Evolutionary conservation across 768 basidiomycete species (phyloP).

Genomic region (Crassisporium funariophilum): DNA sequence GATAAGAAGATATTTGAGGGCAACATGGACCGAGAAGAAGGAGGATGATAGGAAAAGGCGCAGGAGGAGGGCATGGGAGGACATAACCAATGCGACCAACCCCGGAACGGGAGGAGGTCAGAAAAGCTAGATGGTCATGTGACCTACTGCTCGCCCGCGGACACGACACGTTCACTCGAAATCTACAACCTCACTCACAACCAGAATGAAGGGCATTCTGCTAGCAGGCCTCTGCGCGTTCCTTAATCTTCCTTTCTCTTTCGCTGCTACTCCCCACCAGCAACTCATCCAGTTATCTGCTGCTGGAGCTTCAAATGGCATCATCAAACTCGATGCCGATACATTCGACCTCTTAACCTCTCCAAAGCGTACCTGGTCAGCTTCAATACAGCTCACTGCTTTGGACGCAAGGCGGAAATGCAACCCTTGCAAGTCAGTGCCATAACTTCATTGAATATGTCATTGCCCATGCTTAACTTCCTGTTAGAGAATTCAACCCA

Average conservation of each 20-base stretch:
- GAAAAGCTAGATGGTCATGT: conserved; percentile 16
- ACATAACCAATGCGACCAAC: conserved; percentile 31
- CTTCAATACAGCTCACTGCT: conserved; percentile 88
- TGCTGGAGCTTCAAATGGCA: conserved; percentile 70
- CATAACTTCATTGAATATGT: not conserved
- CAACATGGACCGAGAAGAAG: conserved; percentile 94
- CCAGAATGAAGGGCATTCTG: conserved; percentile 20
- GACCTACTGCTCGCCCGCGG: conserved; percentile 10
- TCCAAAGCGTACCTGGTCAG: conserved; percentile 82
- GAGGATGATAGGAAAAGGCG: conserved; percentile 90
- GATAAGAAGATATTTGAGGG: conserved; percentile 80
- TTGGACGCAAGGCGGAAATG: conserved; percentile 81
- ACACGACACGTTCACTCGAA: conserved; percentile 28
- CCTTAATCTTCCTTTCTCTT: conserved; percentile 31
- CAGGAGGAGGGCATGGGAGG: conserved; percentile 84
- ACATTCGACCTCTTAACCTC: conserved; percentile 78
- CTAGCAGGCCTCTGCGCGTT: conserved; percentile 31
- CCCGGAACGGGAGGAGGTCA: not conserved
- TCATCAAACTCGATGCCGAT: conserved; percentile 78
- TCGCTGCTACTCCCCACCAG: conserved; percentile 43
- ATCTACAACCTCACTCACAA: not conserved
- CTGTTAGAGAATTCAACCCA: conserved; percentile 81
- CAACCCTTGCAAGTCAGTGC: conserved; percentile 85
- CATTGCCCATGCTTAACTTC: conserved; percentile 9
- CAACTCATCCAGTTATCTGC: conserved; percentile 71